A percentile compares a stretch with the other conserved stretches of the same genome.
These are phyloP conservation scores for slime mould (Dictyostelium discoideum) DNA, from an alignment of 78 protist species.

Conservation along the genomic window DNA sequence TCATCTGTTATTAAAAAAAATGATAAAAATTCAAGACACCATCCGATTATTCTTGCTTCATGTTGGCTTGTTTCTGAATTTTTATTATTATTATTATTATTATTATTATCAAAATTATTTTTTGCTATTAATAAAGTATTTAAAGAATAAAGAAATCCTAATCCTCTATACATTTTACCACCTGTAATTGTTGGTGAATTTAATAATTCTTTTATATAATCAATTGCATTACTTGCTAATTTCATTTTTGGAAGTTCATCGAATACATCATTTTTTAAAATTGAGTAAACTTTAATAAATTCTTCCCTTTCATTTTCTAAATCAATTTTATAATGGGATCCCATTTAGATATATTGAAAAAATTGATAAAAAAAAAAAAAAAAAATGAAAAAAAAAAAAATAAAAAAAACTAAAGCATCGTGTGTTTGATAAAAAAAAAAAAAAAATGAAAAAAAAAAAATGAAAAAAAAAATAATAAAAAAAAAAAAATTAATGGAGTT, in stretches of 20 bases:
- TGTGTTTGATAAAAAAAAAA: no score
- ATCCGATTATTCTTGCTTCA: constrained; percentile 1
- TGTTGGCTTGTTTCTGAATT: not conserved
- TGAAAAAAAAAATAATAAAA: no score
- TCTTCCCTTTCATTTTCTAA: not conserved
- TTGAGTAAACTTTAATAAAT: not conserved
- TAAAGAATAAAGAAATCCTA: not conserved
- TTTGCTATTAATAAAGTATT: not conserved
- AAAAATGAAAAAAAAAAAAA: no score
- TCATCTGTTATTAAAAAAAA: not conserved
- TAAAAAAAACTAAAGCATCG: no score
- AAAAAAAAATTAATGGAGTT: no score
- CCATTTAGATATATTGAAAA: not conserved
- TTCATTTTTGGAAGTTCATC: not conserved
- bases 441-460: no score
- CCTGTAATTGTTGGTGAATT: not conserved
- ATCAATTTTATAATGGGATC: not conserved
- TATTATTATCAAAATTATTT: not conserved
- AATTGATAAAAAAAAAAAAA: not conserved
- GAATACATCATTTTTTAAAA: not conserved
- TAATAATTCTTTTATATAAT: not conserved
- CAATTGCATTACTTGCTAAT: not conserved
- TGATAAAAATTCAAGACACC: not conserved
- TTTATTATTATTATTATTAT: not conserved
- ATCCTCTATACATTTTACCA: not conserved